Evolutionary conservation across 2,329 filamentous ascomycete genomes (phyloP).

Genomic region (Hymenoscyphus fructigenus): DNA sequence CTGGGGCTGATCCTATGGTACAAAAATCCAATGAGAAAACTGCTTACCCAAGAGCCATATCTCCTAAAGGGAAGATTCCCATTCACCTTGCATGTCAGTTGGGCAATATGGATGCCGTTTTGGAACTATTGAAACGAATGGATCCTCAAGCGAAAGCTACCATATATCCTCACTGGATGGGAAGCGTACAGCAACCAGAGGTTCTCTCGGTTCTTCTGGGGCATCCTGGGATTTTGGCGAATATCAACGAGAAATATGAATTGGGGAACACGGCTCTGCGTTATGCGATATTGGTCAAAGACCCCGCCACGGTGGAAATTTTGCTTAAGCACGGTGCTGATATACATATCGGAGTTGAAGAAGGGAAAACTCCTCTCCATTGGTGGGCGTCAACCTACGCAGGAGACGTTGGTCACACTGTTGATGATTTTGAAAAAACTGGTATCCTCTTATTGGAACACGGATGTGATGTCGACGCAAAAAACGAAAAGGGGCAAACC

Average conservation of each 20-base stretch:
- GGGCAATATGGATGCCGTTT: too few relatives aligned
- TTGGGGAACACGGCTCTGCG: conserved; percentile 17
- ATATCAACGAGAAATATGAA: conserved; percentile 11
- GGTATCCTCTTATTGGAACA: conserved; percentile 19
- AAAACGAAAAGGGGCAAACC: conserved; percentile 5
- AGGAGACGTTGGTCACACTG: neutral
- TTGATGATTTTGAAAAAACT: neutral
- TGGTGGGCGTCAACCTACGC: neutral
- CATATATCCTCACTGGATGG: too few relatives aligned
- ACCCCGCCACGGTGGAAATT: conserved; percentile 8
- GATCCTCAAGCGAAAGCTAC: too few relatives aligned
- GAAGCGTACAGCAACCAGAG: too few relatives aligned
- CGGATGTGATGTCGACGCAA: conserved; percentile 26
- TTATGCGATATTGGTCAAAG: conserved; percentile 9
- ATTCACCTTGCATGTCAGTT: too few relatives aligned
- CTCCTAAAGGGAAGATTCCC: too few relatives aligned
- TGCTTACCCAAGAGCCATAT: too few relatives aligned
- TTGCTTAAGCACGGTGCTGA: conserved; percentile 14
- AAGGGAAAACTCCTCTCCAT: conserved; percentile 4
- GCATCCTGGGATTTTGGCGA: conserved; percentile 1
- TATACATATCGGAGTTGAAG: neutral
- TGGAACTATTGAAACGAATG: too few relatives aligned
- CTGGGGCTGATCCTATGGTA: conserved; percentile 37
- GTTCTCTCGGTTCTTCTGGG: conserved; percentile 6
- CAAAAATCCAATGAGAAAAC: too few relatives aligned